These are phyloP conservation scores for Thielaviopsis musarum DNA, from an alignment of 2,329 filamentous ascomycete genomes.

Conservation along the genomic window DNA sequence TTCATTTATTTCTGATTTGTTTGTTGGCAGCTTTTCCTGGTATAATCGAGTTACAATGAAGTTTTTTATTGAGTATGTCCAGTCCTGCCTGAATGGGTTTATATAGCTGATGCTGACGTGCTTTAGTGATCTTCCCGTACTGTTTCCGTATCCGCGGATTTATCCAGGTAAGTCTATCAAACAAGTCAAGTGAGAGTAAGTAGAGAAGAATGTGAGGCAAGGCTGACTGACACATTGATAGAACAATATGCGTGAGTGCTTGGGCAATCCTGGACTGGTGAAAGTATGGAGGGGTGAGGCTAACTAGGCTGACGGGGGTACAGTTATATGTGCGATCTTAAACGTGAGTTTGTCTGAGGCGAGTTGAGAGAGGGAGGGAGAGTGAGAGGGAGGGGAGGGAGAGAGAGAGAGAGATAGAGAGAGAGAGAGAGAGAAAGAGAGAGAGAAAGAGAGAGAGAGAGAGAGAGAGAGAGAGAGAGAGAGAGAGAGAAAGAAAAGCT, in stretches of 20 bases:
- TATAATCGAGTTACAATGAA: constrained; percentile 24
- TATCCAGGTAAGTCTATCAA: constrained; percentile 30
- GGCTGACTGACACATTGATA: constrained; percentile 13
- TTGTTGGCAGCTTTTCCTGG: neutral
- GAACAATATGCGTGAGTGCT: constrained; percentile 35
- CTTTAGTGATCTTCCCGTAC: constrained; percentile 34
- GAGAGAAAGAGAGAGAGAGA: too few species aligned
- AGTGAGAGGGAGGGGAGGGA: too few species aligned
- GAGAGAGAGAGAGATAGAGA: too few species aligned
- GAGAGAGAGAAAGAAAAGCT: neutral
- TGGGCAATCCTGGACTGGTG: neutral
- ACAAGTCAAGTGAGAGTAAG: neutral
- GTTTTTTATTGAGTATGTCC: constrained; percentile 34
- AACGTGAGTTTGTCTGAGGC: constrained; percentile 24
- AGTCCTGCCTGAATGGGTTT: too few species aligned
- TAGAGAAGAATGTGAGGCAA: too few species aligned
- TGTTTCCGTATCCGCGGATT: constrained; percentile 42
- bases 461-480: neutral
- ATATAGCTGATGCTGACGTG: constrained; percentile 1
- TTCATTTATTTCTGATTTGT: too few species aligned
- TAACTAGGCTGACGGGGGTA: neutral
- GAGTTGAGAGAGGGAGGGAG: too few species aligned
- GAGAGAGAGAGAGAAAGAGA: too few species aligned
- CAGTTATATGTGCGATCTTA: constrained; percentile 41
- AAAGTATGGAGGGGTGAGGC: too few species aligned